Evolutionary conservation across 257 asterid species (phyloP), one percentile per base, ranked within the genome.

Genomic region (Penstemon eatonii): DNA sequence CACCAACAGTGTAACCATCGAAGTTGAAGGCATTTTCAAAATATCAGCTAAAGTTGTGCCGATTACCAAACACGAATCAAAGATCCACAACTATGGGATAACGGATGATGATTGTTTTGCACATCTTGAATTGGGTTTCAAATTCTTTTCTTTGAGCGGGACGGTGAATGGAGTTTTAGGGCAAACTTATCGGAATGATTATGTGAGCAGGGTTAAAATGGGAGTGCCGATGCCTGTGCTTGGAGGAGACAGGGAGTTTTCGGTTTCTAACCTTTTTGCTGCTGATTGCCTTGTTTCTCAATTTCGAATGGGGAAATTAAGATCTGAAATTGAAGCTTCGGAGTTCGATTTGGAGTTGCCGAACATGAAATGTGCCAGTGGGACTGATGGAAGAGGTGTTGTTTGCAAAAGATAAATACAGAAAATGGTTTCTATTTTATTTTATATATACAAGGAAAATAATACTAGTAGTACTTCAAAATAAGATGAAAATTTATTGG

Each of bases 61-160:
- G 0, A 86, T 89, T 0, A 79, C 86, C 0, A 46, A 64, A 12
- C 75, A 70, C 0, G 93, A 86, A 46, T 81, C 91, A 0, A 67
- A 11, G 43, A 78, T 83, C 7, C 93, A 89, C 41, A 76, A 77
- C 41, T 89, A 89, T 11, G 79, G 87, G 3, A 84, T 87, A 13
- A 81, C 77, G 0, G 63, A 75, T 0, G 85, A 79, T 0, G 83
- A 89, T 41, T 86, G 89, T 55, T 89, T 83, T 13, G 94, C 94
- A 0, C 94, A 86, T 78, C 78, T 86, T n/a, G 96, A 86, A 4
- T 37, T 86, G 40, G 94, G 76, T 0, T 86, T 89, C 75, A 89
- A 84, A 39, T 85, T 89, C 66, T 81, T 47, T 1, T 59, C 81
- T 0, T 37, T 86, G 5, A 73, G 72, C 1, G 87, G 67, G 9